Evolutionary conservation across 805 yeast species (phyloP), one percentile per base, ranked within the genome.

Genomic region (Pichia californica): DNA sequence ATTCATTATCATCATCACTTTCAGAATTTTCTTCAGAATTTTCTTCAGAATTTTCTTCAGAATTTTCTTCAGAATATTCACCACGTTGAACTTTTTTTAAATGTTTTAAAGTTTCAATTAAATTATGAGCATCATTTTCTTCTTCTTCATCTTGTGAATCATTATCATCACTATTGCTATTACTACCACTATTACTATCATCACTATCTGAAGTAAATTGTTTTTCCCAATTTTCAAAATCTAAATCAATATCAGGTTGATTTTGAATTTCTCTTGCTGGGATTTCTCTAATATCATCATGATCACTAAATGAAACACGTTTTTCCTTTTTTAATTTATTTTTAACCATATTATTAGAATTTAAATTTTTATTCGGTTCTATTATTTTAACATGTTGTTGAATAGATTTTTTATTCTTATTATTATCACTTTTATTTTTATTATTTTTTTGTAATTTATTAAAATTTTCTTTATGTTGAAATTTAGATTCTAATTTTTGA

Each of bases 251-350:
- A 8, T 41, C 43, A 16, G 36, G n/a, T n/a, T 20, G 23, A 18
- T 31, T 28, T 7, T 4, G 45, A 34, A 14, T 45, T 43, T 27
- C 49, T 18, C 49, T 18, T 29, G 48, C 33, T 1, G 50, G 44
- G 4, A 53, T 53, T 8, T 45, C 46, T 16, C 44, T 48, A 14
- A 52, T 30, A 21, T 54, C 45, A 31, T 53, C 46, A 23, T 49
- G 36, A 15, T 50, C 46, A 16, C 54, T 42, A 26, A 54, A 56
- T 0, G 51, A 47, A 4, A 57, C 59, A 16, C 49, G 40, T 18
- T 51, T 54, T 23, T 33, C 48, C 52, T 34, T 46, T 11, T 31
- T 32, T 9, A 30, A n/a, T 26, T 7, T 7, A 46, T 20, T 46
- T 39, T 37, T 26, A 41, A 20, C 13, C 9, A 7, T 5, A 14